phyloP scores from a whole-genome alignment of 371 early-diverging fungal species.

The Capillidium rhysosporum region DNA sequence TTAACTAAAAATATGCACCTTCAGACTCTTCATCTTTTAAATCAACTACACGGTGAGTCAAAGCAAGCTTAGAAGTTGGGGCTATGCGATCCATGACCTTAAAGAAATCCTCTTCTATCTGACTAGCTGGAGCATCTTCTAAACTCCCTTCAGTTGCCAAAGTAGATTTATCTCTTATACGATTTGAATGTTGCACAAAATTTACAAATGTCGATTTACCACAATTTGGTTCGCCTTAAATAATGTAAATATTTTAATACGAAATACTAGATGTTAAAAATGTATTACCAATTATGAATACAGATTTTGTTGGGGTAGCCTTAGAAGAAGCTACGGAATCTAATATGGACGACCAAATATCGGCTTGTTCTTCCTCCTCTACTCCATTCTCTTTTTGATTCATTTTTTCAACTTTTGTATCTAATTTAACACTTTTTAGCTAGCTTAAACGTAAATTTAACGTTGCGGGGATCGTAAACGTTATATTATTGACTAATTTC shows the following conservation, averaged over 20 bases:
- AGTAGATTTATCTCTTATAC: constrained; percentile 6
- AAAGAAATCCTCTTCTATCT: constrained; percentile 12
- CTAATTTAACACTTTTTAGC: too few relatives aligned
- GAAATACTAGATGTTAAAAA: neutral
- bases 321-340: constrained; percentile 47
- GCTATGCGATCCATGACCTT: neutral
- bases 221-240: constrained; percentile 40
- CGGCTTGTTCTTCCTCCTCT: constrained; percentile 8
- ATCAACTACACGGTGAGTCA: constrained; percentile 66
- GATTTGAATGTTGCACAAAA: constrained; percentile 34
- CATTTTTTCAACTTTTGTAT: too few relatives aligned
- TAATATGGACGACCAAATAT: constrained; percentile 59
- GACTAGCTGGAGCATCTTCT: constrained; percentile 20
- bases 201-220: constrained; percentile 56
- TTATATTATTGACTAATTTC: too few relatives aligned
- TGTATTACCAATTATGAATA: constrained; percentile 38
- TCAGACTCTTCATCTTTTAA: constrained; percentile 68
- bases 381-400: too few relatives aligned
- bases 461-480: too few relatives aligned
- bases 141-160: neutral
- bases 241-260: neutral
- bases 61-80: constrained; percentile 21
- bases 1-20: constrained; percentile 26
- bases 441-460: too few relatives aligned
- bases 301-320: constrained; percentile 39